Evolutionary conservation across 257 asterid species (phyloP).

Genomic region (Misopates orontium): DNA sequence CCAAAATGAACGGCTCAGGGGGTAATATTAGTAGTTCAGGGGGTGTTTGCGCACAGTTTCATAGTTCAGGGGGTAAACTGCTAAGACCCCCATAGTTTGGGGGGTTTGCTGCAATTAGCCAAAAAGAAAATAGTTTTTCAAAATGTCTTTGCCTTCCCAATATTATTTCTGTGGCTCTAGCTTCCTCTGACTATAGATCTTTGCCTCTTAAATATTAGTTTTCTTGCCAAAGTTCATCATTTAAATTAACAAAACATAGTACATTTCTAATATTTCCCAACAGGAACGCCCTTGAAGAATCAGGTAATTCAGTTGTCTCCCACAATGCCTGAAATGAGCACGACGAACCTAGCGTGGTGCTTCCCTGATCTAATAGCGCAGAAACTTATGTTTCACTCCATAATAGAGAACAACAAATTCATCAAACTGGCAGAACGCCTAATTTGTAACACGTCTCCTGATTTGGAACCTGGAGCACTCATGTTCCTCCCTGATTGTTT

Average conservation of each 20-base stretch:
- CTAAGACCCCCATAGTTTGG: no score
- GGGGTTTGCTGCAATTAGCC: no score
- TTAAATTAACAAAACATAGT: neutral
- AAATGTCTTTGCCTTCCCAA: no score
- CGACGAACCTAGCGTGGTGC: slow-evolving; percentile 36
- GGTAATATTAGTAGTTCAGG: no score
- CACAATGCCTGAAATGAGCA: slow-evolving; percentile 39
- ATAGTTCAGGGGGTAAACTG: no score
- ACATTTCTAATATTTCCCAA: neutral
- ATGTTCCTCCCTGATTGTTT: slow-evolving; percentile 35
- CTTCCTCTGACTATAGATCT: no score
- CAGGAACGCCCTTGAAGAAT: slow-evolving; percentile 41
- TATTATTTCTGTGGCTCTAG: no score
- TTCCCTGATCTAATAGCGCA: slow-evolving; percentile 30
- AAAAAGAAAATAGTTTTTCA: no score
- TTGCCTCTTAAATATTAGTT: no score
- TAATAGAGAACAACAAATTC: slow-evolving; percentile 29
- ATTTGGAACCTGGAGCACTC: slow-evolving; percentile 45
- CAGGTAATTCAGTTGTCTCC: slow-evolving; percentile 38
- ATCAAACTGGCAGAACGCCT: slow-evolving; percentile 37
- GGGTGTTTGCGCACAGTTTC: no score
- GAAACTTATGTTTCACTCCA: slow-evolving; percentile 34
- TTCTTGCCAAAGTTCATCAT: no score
- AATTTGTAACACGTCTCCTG: slow-evolving; percentile 43
- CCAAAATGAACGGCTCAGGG: no score